These are phyloP conservation scores for Neurospora sp. DNA, from an alignment of 495 filamentous ascomycete genomes.

Conservation along the genomic window DNA sequence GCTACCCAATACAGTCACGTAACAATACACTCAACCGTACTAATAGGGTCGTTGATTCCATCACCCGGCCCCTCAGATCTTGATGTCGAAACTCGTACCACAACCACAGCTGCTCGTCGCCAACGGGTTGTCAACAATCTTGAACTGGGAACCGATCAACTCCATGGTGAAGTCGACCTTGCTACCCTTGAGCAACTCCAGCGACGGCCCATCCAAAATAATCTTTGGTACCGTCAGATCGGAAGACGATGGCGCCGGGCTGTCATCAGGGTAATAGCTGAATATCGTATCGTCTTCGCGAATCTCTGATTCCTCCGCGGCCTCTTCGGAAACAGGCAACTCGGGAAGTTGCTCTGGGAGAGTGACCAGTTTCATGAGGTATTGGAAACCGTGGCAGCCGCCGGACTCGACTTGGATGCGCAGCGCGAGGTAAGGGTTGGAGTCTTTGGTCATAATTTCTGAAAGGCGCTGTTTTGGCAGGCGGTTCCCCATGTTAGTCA, in stretches of 20 bases:
- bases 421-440: slow-evolving; percentile 72
- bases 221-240: slow-evolving; percentile 53
- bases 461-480: slow-evolving; percentile 50
- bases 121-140: slow-evolving; percentile 83
- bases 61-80: slow-evolving; percentile 27
- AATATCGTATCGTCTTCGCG: slow-evolving; percentile 71
- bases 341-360: slow-evolving; percentile 33
- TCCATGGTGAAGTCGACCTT: slow-evolving; percentile 95
- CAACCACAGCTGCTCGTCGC: slow-evolving; percentile 95
- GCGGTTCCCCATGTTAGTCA: not conserved
- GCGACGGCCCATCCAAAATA: slow-evolving; percentile 77
- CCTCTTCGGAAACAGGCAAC: slow-evolving; percentile 9
- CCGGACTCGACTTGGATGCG: slow-evolving; percentile 85
- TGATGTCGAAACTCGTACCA: slow-evolving; percentile 96
- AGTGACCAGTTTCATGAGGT: slow-evolving; percentile 76
- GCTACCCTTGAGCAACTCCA: slow-evolving; percentile 84
- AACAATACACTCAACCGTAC: not conserved
- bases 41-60: not conserved
- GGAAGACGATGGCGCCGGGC: not conserved
- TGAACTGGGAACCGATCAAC: slow-evolving; percentile 96
- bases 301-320: slow-evolving; percentile 19
- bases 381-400: slow-evolving; percentile 97
- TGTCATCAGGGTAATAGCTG: slow-evolving; percentile 8
- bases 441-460: slow-evolving; percentile 57
- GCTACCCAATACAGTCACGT: not conserved